Evolutionary conservation across 768 basidiomycete genomes (phyloP).

Genomic region (Kwoniella mangroviensis): DNA sequence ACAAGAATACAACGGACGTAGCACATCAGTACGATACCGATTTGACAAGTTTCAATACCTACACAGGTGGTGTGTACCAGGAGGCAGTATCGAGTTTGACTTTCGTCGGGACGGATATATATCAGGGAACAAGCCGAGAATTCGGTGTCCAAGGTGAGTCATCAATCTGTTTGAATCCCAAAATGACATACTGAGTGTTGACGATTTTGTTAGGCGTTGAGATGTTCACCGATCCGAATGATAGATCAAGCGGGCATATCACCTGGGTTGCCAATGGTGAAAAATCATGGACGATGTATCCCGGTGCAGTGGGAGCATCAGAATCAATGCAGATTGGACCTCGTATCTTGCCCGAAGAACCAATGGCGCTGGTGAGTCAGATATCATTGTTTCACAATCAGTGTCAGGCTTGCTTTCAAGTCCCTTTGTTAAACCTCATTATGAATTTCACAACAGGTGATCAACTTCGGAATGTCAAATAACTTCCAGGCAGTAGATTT

Average conservation of each 20-base stretch:
- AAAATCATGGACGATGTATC: constrained; percentile 73
- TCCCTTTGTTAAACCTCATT: background rate
- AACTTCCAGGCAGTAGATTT: constrained; percentile 57
- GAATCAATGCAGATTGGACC: constrained; percentile 64
- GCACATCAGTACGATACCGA: constrained; percentile 47
- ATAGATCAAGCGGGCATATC: constrained; percentile 72
- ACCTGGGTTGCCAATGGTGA: constrained; percentile 76
- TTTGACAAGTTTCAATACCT: constrained; percentile 56
- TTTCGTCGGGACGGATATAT: constrained; percentile 28
- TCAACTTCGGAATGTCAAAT: constrained; percentile 64
- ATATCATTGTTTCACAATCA: too few relatives aligned
- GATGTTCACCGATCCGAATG: constrained; percentile 73
- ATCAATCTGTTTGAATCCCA: too few relatives aligned
- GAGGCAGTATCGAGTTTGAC: constrained; percentile 44
- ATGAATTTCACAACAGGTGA: constrained; percentile 58
- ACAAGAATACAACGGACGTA: constrained; percentile 57
- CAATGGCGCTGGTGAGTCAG: constrained; percentile 68
- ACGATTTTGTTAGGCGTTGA: constrained; percentile 67
- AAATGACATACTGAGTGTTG: background rate
- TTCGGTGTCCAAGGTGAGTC: constrained; percentile 40
- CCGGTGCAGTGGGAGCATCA: constrained; percentile 72
- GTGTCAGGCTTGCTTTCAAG: too few relatives aligned
- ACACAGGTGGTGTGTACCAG: constrained; percentile 59
- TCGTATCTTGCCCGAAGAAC: constrained; percentile 82
- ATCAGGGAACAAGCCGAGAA: constrained; percentile 25